Percentiles rank a stretch among this genome's conserved stretches.
These are phyloP conservation scores for Malassezia psittaci DNA, from an alignment of 1,284 basidiomycete species.

Conservation along the genomic window DNA sequence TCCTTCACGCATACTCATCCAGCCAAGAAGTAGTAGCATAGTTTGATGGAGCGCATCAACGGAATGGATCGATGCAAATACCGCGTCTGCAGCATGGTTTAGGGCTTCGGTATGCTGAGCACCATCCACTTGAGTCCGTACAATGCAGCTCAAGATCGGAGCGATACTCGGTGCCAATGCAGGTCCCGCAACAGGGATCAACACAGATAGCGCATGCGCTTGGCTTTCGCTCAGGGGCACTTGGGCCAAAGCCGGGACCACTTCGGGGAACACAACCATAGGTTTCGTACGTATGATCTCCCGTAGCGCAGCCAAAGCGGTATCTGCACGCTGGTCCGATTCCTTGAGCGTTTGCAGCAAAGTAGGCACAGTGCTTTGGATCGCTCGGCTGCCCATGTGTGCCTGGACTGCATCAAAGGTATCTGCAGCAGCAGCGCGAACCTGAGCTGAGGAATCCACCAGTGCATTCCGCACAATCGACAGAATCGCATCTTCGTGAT, in stretches of 20 bases:
- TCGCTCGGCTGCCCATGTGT: constrained; percentile 75
- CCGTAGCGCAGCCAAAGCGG: constrained; percentile 76
- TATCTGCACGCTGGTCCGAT: constrained; percentile 53
- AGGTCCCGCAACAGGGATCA: constrained; percentile 84
- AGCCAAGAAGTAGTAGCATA: constrained; percentile 43
- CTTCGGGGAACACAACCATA: constrained; percentile 85
- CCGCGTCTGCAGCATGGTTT: constrained; percentile 25
- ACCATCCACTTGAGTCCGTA: constrained; percentile 23
- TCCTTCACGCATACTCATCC: constrained; percentile 30
- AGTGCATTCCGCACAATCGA: constrained; percentile 63
- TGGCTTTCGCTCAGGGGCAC: constrained; percentile 91
- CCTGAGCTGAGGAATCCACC: constrained; percentile 74
- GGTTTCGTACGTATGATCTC: constrained; percentile 58
- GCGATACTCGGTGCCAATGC: constrained; percentile 58
- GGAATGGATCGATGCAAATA: constrained; percentile 31
- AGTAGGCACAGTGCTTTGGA: constrained; percentile 93
- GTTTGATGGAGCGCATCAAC: constrained; percentile 42
- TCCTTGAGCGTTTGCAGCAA: constrained; percentile 68
- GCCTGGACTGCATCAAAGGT: constrained; percentile 91
- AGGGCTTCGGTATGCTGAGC: constrained; percentile 12
- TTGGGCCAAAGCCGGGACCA: constrained; percentile 83
- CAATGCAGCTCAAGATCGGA: constrained; percentile 37
- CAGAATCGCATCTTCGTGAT: constrained; percentile 82
- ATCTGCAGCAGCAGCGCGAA: constrained; percentile 82
- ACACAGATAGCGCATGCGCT: constrained; percentile 75